phyloP scores from a whole-genome alignment of 164 flowering plant species.

The Saururus chinensis region DNA sequence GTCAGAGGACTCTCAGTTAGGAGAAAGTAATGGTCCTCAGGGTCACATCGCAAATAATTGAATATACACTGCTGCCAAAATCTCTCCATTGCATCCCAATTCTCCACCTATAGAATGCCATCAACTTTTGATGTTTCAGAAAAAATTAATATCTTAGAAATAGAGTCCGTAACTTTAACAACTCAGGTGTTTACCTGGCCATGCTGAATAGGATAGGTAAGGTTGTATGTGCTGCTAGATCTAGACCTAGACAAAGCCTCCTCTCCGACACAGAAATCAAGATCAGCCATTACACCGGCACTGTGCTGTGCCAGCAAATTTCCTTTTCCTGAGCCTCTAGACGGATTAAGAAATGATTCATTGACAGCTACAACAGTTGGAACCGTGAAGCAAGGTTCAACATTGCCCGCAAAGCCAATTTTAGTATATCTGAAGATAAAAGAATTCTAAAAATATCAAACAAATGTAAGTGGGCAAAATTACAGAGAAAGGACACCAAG shows the following conservation, averaged over 20 bases:
- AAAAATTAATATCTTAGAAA: too few relatives aligned
- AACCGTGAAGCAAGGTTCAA: conserved; percentile 15
- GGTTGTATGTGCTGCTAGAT: conserved; percentile 68
- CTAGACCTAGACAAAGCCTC: conserved; percentile 69
- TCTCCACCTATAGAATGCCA: conserved; percentile 37
- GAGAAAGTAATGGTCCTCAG: conserved; percentile 95
- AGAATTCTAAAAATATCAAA: background rate
- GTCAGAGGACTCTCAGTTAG: conserved; percentile 95
- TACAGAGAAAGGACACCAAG: background rate
- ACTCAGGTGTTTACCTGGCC: conserved; percentile 36
- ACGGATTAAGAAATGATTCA: conserved; percentile 73
- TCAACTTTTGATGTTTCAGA: background rate
- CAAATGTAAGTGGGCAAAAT: background rate
- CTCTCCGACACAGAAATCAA: conserved; percentile 89
- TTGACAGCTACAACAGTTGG: conserved; percentile 78
- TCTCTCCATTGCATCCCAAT: conserved; percentile 99
- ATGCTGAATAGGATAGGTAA: conserved; percentile 71
- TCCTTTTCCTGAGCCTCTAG: conserved; percentile 47
- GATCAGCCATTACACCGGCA: conserved; percentile 99
- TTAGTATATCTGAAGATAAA: conserved; percentile 65
- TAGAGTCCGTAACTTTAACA: too few relatives aligned
- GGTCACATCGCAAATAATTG: conserved; percentile 92
- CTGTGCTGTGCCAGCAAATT: conserved; percentile 83
- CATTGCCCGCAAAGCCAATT: conserved; percentile 42
- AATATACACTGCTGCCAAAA: conserved; percentile 99